Base-by-base conservation (phyloP, 306 rosid species). In the Sindora glabra region DNA sequence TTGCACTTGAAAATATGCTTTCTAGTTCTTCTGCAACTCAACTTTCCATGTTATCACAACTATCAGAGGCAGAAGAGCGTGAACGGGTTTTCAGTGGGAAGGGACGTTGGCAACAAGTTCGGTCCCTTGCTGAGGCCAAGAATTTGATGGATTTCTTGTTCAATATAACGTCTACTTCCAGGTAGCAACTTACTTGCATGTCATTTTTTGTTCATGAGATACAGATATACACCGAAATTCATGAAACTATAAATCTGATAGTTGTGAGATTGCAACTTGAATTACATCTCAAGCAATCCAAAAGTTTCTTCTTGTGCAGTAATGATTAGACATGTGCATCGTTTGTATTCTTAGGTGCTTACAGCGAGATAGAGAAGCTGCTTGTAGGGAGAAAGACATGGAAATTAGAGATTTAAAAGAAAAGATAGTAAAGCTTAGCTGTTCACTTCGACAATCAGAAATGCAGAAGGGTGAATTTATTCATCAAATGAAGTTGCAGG, bases 81-180 rank as follows among this genome's bases (percentile, higher is more conserved):
- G 99, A 84, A 46, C 81, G 99, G 5, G 73, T 78, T 71, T 89
- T 94, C 46, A 76, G 86, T 23, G 95, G 99, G 69, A 80, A 86
- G 67, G 99, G 94, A 23, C 97, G 99, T 44, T 94, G 99, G 99
- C 84, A 82, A 62, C 96, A 94, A 67, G 86, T 89, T 30, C 90
- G 99, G 13, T 76, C 94, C 34, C 95, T 94, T 50, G 75, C 84
- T 48, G 99, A 94, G 54, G 97, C 99, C 62, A 94, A 89, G 69
- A 89, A 81, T 74, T 62, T 94, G 70, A 86, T 94, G 96, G 89
- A 94, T 58, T 77, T 73, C 77, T 77, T 94, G 71, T 89, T 94
- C 79, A 80, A 94, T 68, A 62, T 89, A 51, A 86, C 99, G 55
- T 89, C 95, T 48, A 82, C 95, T 41, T 86, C 95, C 56, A 89